Evolutionary conservation across 1,139 yeast species (phyloP).

Genomic region (Suhomyces atakaporum): DNA sequence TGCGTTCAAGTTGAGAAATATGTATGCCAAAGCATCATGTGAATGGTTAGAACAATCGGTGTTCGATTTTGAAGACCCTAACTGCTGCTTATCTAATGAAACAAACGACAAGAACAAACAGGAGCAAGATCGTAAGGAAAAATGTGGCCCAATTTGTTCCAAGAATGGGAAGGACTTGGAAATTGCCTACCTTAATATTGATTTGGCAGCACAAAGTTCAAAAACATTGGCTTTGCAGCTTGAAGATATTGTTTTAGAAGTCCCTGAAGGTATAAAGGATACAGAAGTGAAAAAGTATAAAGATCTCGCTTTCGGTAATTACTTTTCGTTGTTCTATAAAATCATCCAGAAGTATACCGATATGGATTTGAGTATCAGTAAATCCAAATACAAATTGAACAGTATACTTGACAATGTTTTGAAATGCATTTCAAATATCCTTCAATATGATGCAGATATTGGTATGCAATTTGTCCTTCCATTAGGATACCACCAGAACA

Average conservation of each 20-base stretch:
- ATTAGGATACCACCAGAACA: constrained; percentile 72
- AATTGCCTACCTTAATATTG: constrained; percentile 56
- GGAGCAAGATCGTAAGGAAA: neutral
- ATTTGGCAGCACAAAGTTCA: constrained; percentile 67
- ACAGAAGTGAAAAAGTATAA: constrained; percentile 59
- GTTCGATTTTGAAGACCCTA: constrained; percentile 17
- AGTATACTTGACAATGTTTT: constrained; percentile 67
- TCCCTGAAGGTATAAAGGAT: constrained; percentile 61
- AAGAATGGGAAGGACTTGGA: constrained; percentile 37
- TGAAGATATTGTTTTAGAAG: constrained; percentile 58
- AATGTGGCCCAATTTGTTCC: constrained; percentile 1
- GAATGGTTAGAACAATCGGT: constrained; percentile 71
- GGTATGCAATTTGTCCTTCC: constrained; percentile 79
- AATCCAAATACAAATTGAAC: constrained; percentile 54
- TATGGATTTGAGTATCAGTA: constrained; percentile 23
- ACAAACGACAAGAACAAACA: neutral
- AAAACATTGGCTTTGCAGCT: constrained; percentile 58
- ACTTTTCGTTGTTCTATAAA: constrained; percentile 69
- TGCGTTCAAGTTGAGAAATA: constrained; percentile 59
- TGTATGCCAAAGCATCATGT: constrained; percentile 57
- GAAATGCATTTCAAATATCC: constrained; percentile 63
- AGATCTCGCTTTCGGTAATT: constrained; percentile 67
- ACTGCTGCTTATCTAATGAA: neutral
- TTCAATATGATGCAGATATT: constrained; percentile 73
- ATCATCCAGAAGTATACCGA: constrained; percentile 63